Conservation (phyloP, 257 asterid genomes). For the Asclepias syriaca region DNA sequence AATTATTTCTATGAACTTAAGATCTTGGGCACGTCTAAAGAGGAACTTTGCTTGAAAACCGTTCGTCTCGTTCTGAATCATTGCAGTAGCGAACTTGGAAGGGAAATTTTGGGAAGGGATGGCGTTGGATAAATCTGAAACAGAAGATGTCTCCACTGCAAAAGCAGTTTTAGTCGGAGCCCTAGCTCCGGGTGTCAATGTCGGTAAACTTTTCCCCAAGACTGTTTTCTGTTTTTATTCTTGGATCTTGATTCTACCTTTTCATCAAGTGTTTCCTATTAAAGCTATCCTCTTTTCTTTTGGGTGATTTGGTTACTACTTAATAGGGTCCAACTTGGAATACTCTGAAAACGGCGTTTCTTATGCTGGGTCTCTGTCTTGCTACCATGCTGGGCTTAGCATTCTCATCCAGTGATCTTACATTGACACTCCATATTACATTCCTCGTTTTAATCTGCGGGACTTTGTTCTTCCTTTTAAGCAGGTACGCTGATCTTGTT, state of each 20-base stretch:
- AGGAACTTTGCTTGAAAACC: not conserved
- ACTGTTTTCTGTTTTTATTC: not conserved
- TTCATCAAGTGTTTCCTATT: not conserved
- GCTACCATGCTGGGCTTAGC: constrained; percentile 77
- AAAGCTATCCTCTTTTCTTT: constrained; percentile 20
- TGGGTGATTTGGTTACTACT: constrained; percentile 10
- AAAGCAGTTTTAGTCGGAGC: constrained; percentile 77
- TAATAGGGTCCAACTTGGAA: constrained; percentile 85
- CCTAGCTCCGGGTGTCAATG: constrained; percentile 89
- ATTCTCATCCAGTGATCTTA: constrained; percentile 66
- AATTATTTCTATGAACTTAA: not conserved
- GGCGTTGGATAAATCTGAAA: constrained; percentile 36
- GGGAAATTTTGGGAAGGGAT: constrained; percentile 13
- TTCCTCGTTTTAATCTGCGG: constrained; percentile 71
- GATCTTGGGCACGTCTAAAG: not conserved
- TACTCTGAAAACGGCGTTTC: constrained; percentile 63
- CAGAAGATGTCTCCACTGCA: constrained; percentile 44
- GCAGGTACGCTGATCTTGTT: constrained; percentile 31
- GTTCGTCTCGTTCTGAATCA: not conserved
- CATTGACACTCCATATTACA: constrained; percentile 60
- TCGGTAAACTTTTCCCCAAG: constrained; percentile 23
- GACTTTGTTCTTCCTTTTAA: constrained; percentile 75
- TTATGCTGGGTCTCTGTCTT: constrained; percentile 75
- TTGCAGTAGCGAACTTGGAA: not conserved
- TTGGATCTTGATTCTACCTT: constrained; percentile 4